Percentiles rank a stretch among this genome's conserved stretches.
Evolutionary conservation across 1,284 basidiomycete genomes (phyloP).

Genomic region (Rhodotorula sp.): DNA sequence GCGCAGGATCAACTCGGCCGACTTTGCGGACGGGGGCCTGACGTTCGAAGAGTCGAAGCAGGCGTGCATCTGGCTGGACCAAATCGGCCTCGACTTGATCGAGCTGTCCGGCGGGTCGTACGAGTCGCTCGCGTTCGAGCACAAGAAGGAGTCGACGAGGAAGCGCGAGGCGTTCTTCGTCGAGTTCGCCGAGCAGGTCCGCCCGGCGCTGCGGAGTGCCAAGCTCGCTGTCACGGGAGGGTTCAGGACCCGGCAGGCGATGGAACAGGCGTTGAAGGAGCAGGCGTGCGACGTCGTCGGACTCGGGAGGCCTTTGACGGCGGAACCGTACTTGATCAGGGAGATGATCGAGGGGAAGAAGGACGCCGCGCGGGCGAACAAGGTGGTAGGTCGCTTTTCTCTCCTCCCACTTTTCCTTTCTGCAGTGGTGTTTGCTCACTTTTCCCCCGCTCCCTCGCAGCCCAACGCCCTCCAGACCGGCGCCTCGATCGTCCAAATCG

Average conservation of each 20-base stretch:
- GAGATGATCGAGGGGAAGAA: constrained; percentile 51
- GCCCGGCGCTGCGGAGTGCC: constrained; percentile 48
- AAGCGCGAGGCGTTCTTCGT: constrained; percentile 52
- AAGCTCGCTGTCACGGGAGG: constrained; percentile 56
- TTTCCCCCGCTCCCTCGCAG: background rate
- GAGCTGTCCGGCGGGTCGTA: constrained; percentile 56
- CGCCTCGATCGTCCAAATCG: constrained; percentile 40
- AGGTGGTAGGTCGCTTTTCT: constrained; percentile 18
- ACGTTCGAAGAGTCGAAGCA: constrained; percentile 53
- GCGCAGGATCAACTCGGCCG: constrained; percentile 43
- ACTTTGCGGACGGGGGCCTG: constrained; percentile 52
- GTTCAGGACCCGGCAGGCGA: constrained; percentile 52
- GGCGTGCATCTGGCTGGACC: constrained; percentile 54
- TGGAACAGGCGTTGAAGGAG: constrained; percentile 48
- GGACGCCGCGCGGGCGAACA: constrained; percentile 32
- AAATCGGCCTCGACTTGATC: constrained; percentile 55
- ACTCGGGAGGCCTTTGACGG: constrained; percentile 53
- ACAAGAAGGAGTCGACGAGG: constrained; percentile 49
- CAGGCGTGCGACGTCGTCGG: constrained; percentile 50
- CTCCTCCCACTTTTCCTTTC: too few species aligned
- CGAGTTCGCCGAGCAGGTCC: constrained; percentile 53
- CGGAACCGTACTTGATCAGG: constrained; percentile 53
- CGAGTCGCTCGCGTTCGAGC: constrained; percentile 46
- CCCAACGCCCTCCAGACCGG: constrained; percentile 31
- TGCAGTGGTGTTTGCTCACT: background rate